A percentile compares a stretch with the other conserved stretches of the same genome.
Evolutionary conservation across 1,284 basidiomycete species (phyloP).

Genomic region (Inonotus obliquus): DNA sequence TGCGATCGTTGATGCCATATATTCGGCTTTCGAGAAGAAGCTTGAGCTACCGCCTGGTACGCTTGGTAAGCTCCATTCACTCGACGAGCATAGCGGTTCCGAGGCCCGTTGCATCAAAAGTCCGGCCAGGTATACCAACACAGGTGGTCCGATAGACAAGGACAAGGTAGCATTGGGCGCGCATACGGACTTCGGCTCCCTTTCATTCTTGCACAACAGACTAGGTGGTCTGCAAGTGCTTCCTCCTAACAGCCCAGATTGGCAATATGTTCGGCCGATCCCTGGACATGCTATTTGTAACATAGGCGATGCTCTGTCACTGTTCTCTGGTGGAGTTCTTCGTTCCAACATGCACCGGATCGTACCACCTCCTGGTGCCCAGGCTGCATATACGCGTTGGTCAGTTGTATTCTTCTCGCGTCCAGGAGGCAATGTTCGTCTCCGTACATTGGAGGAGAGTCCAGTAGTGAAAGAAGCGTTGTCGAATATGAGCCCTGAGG

Average conservation of each 20-base stretch:
- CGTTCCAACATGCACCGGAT: constrained; percentile 53
- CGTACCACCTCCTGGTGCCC: constrained; percentile 40
- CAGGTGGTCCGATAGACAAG: constrained; percentile 17
- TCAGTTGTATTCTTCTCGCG: constrained; percentile 61
- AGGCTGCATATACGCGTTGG: constrained; percentile 45
- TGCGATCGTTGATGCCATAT: constrained; percentile 48
- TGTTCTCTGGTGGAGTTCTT: constrained; percentile 56
- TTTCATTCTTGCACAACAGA: constrained; percentile 63
- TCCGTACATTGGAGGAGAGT: constrained; percentile 49
- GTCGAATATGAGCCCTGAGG: constrained; percentile 1
- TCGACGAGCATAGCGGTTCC: constrained; percentile 48
- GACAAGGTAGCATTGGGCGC: constrained; percentile 41
- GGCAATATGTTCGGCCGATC: constrained; percentile 66
- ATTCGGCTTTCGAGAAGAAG: constrained; percentile 51
- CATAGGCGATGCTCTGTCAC: constrained; percentile 51
- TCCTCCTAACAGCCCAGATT: constrained; percentile 52
- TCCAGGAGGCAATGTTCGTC: constrained; percentile 46
- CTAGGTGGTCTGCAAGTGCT: constrained; percentile 72
- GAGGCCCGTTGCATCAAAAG: constrained; percentile 56
- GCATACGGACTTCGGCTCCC: constrained; percentile 46
- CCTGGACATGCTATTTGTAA: constrained; percentile 59
- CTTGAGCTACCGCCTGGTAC: constrained; percentile 51
- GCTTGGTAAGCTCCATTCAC: constrained; percentile 41
- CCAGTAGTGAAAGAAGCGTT: constrained; percentile 2
- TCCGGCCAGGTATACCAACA: constrained; percentile 30